Conservation (phyloP, 2,329 filamentous ascomycete genomes). For the Alternaria triticina region DNA sequence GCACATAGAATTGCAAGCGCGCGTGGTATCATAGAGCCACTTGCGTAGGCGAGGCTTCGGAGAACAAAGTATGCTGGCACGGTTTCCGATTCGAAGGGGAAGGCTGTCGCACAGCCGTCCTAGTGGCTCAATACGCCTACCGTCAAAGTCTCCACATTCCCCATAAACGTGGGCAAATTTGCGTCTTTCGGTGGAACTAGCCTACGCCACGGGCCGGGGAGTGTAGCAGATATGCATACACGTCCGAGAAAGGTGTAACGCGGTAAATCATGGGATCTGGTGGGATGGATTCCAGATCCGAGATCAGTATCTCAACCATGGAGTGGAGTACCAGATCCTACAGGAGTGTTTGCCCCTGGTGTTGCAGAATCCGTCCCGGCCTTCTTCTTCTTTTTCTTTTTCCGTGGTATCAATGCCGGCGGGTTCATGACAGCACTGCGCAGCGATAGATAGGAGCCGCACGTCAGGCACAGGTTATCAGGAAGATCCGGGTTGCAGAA, state of each 20-base stretch:
- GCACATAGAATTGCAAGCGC: not conserved
- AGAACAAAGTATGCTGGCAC: not conserved
- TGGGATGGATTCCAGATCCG: not conserved
- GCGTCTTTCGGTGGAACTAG: conserved; percentile 3
- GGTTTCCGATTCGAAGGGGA: not conserved
- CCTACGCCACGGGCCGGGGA: conserved; percentile 1
- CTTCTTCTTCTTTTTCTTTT: conserved; percentile 51
- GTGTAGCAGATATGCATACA: conserved; percentile 12
- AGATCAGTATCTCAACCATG: conserved; percentile 29
- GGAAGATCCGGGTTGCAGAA: conserved; percentile 45
- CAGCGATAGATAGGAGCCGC: conserved; percentile 48
- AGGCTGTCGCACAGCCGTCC: not conserved
- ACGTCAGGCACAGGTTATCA: conserved; percentile 47
- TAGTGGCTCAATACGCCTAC: not conserved
- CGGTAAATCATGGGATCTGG: conserved; percentile 1
- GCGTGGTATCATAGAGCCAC: not conserved
- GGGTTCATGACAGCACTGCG: conserved; percentile 40
- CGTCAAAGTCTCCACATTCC: conserved; percentile 1
- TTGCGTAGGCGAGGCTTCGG: not conserved
- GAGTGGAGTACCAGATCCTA: conserved; percentile 41
- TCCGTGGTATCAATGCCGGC: conserved; percentile 46
- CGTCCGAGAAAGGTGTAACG: not conserved
- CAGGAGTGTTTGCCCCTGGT: conserved; percentile 41
- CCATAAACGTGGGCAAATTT: not conserved
- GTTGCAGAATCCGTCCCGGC: conserved; percentile 42